A percentile compares a stretch with the other conserved stretches of the same genome.
These are phyloP conservation scores for Breviolum minutum DNA, from an alignment of 73 alveolate species.

Conservation along the genomic window DNA sequence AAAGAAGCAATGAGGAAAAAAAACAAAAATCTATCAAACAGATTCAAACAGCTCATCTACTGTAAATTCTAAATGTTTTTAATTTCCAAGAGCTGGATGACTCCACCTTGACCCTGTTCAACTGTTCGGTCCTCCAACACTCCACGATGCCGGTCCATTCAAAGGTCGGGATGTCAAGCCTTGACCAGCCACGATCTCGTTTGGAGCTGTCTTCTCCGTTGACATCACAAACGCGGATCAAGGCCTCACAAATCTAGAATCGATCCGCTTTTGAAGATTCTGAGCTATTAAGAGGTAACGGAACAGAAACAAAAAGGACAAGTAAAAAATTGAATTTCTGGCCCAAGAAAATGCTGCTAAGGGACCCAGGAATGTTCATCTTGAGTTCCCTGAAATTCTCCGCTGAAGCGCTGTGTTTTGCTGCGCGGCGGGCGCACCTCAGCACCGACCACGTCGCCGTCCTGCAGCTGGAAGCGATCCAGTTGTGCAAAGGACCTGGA, in stretches of 20 bases:
- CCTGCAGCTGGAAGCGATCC: constrained; percentile 26
- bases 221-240: constrained; percentile 19
- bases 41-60: no score
- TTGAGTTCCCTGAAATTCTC: neutral
- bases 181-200: neutral
- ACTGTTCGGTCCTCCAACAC: constrained; percentile 4
- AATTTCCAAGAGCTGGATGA: no score
- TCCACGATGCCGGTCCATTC: constrained; percentile 61
- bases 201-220: constrained; percentile 14
- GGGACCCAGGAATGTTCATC: constrained; percentile 2
- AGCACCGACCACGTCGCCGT: constrained; percentile 67
- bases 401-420: neutral
- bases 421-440: constrained; percentile 25
- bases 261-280: neutral
- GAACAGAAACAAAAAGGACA: neutral
- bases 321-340: neutral
- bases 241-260: no score
- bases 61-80: no score
- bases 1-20: neutral
- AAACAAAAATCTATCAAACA: neutral
- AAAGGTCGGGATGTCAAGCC: neutral
- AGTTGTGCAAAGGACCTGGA: constrained; percentile 20
- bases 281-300: neutral
- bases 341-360: neutral
- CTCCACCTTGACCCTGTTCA: no score